Base-by-base conservation (phyloP, 768 basidiomycete species). In the Macrolepiota albuminosa region DNA sequence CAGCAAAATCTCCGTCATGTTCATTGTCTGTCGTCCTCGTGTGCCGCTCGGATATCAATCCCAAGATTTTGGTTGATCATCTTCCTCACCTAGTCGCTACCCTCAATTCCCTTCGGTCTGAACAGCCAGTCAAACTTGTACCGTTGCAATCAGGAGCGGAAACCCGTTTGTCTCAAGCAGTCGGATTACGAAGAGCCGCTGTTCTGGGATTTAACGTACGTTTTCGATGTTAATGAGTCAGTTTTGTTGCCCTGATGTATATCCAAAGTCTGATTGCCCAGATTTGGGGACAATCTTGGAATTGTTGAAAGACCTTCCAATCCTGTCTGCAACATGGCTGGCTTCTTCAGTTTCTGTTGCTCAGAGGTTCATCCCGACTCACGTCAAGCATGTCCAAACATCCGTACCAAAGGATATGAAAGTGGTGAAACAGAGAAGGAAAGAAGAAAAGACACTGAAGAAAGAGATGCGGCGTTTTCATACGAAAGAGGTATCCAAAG, bases 371-470 rank as follows among this genome's bases (percentile, higher is more conserved):
- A 72, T 89, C 45, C 85, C 88, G 2, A 92, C 91, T 0, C 88
- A 92, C 67, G 79, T 93, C 64, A 95, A 94, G 67, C 91, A 93
- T 63, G 69, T 93, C 24, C 80, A 81, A 18, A 95, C 93, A 2
- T 84, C 86, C 33, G 84, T 86, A 4, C 93, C 93, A 1, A 86
- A 83, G 66, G 89, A 94, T 66, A 89, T 92, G 82, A 89, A 81
- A 67, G 78, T 74, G 36, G 84, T 85, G 36, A 92, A 88, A 67
- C 80, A 84, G 58, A 68, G 74, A 54, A 79, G 91, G 58, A 68
- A 71, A 40, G 74, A 75, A 66, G 84, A 79, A 21, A 84, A 61
- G 40, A 24, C 18, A 14, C n/a, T n/a, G 21, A 47, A 47, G 33
- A 56, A 36, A 47, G 45, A 5, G 6, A 56, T 13, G 34, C 13